These are phyloP conservation scores for Boletus smithii DNA, from an alignment of 1,284 basidiomycete genomes.

Conservation along the genomic window DNA sequence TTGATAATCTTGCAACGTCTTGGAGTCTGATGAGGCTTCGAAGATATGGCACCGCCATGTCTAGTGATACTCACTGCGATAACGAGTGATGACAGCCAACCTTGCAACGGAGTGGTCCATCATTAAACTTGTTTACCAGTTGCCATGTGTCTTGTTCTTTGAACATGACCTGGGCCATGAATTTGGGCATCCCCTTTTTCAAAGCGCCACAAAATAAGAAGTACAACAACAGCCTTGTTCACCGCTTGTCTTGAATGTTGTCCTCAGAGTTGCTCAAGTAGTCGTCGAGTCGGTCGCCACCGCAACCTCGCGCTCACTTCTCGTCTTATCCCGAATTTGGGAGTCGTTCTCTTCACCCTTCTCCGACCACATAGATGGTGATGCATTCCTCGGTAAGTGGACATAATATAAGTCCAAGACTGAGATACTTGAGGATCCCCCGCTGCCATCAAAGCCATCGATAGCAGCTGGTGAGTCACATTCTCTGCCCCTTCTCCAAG, in stretches of 20 bases:
- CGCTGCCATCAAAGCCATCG: slow-evolving; percentile 25
- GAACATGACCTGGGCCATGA: too few relatives aligned
- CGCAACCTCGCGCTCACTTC: slow-evolving; percentile 13
- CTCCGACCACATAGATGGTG: too few relatives aligned
- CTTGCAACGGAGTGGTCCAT: too few relatives aligned
- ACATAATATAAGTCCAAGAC: slow-evolving; percentile 25
- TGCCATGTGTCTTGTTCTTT: not conserved
- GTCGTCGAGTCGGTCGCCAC: slow-evolving; percentile 21
- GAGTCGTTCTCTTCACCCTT: slow-evolving; percentile 16
- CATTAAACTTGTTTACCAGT: too few relatives aligned
- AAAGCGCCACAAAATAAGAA: slow-evolving; percentile 20
- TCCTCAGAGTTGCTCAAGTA: not conserved
- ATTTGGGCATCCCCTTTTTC: too few relatives aligned
- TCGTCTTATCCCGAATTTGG: slow-evolving; percentile 25
- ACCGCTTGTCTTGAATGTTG: too few relatives aligned
- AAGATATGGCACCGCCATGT: slow-evolving; percentile 1
- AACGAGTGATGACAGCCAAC: too few relatives aligned
- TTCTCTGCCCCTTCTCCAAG: not conserved
- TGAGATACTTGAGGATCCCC: slow-evolving; percentile 3
- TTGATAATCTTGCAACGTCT: not conserved
- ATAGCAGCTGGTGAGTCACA: slow-evolving; percentile 28
- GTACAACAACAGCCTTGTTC: too few relatives aligned
- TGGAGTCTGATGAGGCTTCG: slow-evolving; percentile 2
- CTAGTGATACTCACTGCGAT: not conserved
- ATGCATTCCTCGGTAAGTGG: slow-evolving; percentile 6